Conservation (phyloP, 192 early-diverging fungal genomes). For the Backusella sp. region DNA sequence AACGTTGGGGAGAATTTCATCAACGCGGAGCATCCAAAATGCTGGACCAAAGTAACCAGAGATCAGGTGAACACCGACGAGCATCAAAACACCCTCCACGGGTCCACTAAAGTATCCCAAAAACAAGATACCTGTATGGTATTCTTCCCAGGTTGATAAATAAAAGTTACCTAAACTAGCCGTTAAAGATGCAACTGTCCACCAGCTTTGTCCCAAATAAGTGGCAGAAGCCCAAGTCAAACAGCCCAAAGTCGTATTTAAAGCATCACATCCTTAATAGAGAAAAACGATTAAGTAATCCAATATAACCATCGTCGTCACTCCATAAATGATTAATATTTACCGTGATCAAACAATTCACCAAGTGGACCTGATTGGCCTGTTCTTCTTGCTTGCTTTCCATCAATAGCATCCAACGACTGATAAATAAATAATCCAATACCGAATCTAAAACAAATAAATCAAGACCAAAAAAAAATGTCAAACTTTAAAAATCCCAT, state of each 20-base stretch:
- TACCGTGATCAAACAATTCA: constrained; percentile 96
- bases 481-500: constrained; percentile 11
- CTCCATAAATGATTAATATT: neutral
- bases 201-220: constrained; percentile 72
- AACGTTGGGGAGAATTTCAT: constrained; percentile 15
- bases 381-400: constrained; percentile 92
- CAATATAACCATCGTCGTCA: neutral
- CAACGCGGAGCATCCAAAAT: constrained; percentile 18
- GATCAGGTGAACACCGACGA: constrained; percentile 57
- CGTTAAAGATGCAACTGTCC: constrained; percentile 45
- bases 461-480: neutral
- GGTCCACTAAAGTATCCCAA: constrained; percentile 84
- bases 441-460: constrained; percentile 46
- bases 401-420: constrained; percentile 92
- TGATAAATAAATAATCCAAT: constrained; percentile 86
- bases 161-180: constrained; percentile 68
- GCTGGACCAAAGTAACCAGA: constrained; percentile 50
- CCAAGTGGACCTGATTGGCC: constrained; percentile 86
- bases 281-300: neutral
- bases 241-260: constrained; percentile 59
- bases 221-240: constrained; percentile 60
- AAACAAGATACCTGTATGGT: constrained; percentile 86
- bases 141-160: constrained; percentile 92
- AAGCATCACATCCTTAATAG: constrained; percentile 53
- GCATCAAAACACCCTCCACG: constrained; percentile 84